phyloP scores from a whole-genome alignment of 345 rosid genomes.

The Moricandia moricandioides region DNA sequence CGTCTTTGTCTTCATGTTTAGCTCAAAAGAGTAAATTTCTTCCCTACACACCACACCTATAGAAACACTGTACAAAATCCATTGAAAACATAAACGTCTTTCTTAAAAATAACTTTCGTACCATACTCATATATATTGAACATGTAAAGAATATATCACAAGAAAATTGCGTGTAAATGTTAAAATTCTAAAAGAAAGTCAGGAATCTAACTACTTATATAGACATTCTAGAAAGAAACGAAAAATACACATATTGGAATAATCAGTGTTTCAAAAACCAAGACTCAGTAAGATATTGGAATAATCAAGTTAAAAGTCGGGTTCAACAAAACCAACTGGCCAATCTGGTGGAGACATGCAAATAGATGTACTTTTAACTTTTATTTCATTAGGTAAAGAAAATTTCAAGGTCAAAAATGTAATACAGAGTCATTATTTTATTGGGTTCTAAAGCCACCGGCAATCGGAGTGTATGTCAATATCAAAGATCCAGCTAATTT shows the following conservation, averaged over 20 bases:
- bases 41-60: not conserved
- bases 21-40: not conserved
- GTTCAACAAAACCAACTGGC: not conserved
- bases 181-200: not conserved
- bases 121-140: not conserved
- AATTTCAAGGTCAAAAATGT: not conserved
- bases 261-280: not conserved
- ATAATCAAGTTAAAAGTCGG: not conserved
- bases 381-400: not conserved
- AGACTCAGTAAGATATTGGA: not conserved
- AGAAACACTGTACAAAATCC: not conserved
- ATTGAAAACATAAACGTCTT: not conserved
- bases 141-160: not conserved
- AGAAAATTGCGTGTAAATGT: not conserved
- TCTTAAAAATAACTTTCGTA: not conserved
- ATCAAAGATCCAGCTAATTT: conserved; percentile 15
- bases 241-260: not conserved
- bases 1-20: not conserved
- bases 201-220: not conserved
- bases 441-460: not conserved
- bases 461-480: not conserved
- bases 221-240: not conserved
- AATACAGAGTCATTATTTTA: not conserved
- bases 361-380: not conserved
- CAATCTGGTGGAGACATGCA: not conserved